Percentiles rank a stretch among this genome's conserved stretches.
Conservation (phyloP, 1,284 basidiomycete species). For the Ustilago shanxiensis region DNA sequence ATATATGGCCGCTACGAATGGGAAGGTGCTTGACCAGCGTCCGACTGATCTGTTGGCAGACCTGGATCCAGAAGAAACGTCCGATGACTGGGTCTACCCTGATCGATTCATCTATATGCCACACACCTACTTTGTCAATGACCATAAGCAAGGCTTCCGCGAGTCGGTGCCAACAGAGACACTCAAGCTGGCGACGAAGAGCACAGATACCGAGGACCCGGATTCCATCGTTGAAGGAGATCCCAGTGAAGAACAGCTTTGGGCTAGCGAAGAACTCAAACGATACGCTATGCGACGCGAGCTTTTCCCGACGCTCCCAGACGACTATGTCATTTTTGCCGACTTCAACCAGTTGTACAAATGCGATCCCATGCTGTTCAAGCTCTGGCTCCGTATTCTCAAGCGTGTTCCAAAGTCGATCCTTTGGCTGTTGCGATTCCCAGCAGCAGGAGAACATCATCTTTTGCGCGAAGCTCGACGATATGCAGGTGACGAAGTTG, state of each 20-base stretch:
- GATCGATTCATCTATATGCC: slow-evolving; percentile 73
- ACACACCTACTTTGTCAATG: slow-evolving; percentile 76
- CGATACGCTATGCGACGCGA: slow-evolving; percentile 72
- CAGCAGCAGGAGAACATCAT: slow-evolving; percentile 75
- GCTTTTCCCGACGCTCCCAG: slow-evolving; percentile 72
- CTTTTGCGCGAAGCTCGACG: slow-evolving; percentile 73
- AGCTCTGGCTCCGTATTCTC: slow-evolving; percentile 76
- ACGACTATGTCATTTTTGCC: slow-evolving; percentile 74
- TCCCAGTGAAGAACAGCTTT: slow-evolving; percentile 66
- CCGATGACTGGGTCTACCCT: slow-evolving; percentile 74
- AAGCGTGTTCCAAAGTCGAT: slow-evolving; percentile 74
- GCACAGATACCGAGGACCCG: background rate
- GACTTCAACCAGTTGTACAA: slow-evolving; percentile 77
- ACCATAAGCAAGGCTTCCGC: slow-evolving; percentile 75
- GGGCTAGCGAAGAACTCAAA: slow-evolving; percentile 74
- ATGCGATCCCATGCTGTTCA: slow-evolving; percentile 73
- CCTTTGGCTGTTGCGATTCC: slow-evolving; percentile 77
- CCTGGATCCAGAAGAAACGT: slow-evolving; percentile 74
- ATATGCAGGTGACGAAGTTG: slow-evolving; percentile 76
- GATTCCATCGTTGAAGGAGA: background rate
- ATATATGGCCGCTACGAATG: slow-evolving; percentile 21
- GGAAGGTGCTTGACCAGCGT: slow-evolving; percentile 17
- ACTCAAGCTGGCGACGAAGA: slow-evolving; percentile 14
- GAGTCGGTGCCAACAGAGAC: slow-evolving; percentile 38
- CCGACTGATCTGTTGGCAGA: slow-evolving; percentile 72